Base-by-base conservation (phyloP, 2,329 filamentous ascomycete species). In the Sarocladium oryzae region DNA sequence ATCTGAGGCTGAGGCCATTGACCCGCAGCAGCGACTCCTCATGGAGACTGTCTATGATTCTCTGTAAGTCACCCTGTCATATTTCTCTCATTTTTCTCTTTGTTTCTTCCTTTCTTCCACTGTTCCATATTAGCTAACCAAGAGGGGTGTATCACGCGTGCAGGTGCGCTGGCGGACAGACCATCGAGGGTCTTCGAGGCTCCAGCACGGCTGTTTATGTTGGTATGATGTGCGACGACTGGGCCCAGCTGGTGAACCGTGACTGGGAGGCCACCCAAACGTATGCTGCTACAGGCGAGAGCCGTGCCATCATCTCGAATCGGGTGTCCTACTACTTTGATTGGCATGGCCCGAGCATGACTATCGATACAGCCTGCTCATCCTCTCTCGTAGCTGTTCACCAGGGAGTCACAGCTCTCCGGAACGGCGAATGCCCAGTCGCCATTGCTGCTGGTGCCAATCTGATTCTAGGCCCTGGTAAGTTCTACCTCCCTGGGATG, bases 1-100 rank as follows among this genome's bases (percentile, higher is more conserved):
- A 1, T 54, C 61, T 13, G 71, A 75, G 53, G 68, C 67, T n/a
- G 59, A 61, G 43, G 60, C 58, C 21, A 64, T 73, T 54, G 72
- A 75, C 45, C 72, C 72, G 0, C 70, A 73, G 54, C 70, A 73
- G 52, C 61, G 71, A 2, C 61, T 67, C 26, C 56, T 70, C 13
- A 61, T 71, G 3, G 68, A 74, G 46, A 63, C 69, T 0, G 61
- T 63, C 4, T 72, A 68, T 46, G 70, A 74, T 52, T 66, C 69
- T 1, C 53, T 79, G 1, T 66, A 66, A 24, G 59, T 57, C 8
- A 35, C 51, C 10, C n/a, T 8, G 30, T 15, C 30, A 8, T 15
- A 15, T 32, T 32, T 15, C 15, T 32, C 8, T 32, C 15, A 8
- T 32, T 32, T 8, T 15, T 32, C 15, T 8, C 15, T 15, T 32